Base-by-base conservation (phyloP, 2,329 filamentous ascomycete species). In the Chaetoscypha palmicola region DNA sequence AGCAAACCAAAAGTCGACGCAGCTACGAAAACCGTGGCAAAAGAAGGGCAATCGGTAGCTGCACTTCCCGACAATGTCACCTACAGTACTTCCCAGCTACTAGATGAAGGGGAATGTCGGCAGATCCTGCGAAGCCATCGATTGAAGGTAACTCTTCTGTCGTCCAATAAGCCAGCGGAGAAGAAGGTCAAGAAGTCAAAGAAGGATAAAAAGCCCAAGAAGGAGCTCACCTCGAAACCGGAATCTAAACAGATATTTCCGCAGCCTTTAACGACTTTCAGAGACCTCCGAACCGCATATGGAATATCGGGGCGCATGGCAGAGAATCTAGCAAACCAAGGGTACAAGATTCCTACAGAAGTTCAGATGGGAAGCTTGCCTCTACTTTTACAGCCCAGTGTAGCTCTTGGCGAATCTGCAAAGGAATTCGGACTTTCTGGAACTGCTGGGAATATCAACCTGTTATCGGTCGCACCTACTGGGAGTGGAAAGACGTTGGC, bases 401-500 rank as follows among this genome's bases (percentile, higher is more conserved):
- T 64, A 44, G 75, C 75, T 1, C 64, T 79, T 22, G 48, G 59
- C n/a, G 58, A 62, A 33, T 55, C 62, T 16, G 59, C 60, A 10
- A 62, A 61, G 3, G 64, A 55, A 2, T 43, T 51, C 16, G 50
- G 49, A 45, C 43, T 48, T 33, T 44, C 62, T 20, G 59, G 58
- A 17, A 63, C 65, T 16, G 38, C 24, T 7, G 32, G 37, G 5
- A 42, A 54, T 35, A 69, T 91, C 3, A 83, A 98, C 68, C 78
- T 98, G 30, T 66, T 98, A 50, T 86, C 87, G 0, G 81, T 97
- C 33, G 92, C 92, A 2, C 92, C 92, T 1, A 98, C 92, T 0
- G 92, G 92, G 19, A 97, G 91, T 62, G 92, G 92, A 34, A 98
- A 98, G 71, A 98, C 92, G 0, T 70, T 98, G 51, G 88, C 89